Base-by-base conservation (phyloP, 371 early-diverging fungal species). In the Mortierella sp. region DNA sequence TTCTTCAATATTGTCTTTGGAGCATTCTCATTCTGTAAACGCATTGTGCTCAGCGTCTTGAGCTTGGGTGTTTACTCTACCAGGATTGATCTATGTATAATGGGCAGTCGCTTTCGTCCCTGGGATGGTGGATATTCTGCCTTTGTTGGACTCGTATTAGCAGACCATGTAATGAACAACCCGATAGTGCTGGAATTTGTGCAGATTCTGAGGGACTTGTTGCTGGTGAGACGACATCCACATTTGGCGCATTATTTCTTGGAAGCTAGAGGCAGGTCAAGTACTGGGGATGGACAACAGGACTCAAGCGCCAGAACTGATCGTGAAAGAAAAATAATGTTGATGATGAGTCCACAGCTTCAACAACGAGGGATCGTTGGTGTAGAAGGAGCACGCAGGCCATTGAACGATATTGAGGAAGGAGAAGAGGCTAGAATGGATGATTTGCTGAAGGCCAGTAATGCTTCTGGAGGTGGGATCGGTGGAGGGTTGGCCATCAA, bases 1-100 rank as follows among this genome's bases (percentile, higher is more conserved):
- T 80, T 80, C 45, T 80, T 80, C 68, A 80, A 80, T 26, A 80
- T 80, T 23, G 80, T 80, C 57, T 80, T 80, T 74, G 80, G 80
- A 1, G 80, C 80, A 5, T 64, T 80, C 26, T 65, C 74, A 22
- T 80, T 80, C 70, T 74, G 49, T 34, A 80, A 80, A 42, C 67
- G 80, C 7, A 71, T 80, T 28, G 34, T 68, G 17, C 54, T 80
- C 8, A 62, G 67, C 3, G 61, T 80, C 13, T 51, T 80, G 34
- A 70, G 70, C 31, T 54, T 74, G 68, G 70, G 70, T 0, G 63
- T 80, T 26, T 80, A 80, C 23, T 70, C 70, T 1, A 80, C 80
- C 13, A 45, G 80, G 32, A 67, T 80, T n/a, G 80, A 80, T 32
- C 54, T 80, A 0, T 74, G 74, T 51, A 80, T 80, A 23, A 80